Base-by-base conservation (phyloP, 352 stramenopile species). In the Proteromonas lacertae region DNA sequence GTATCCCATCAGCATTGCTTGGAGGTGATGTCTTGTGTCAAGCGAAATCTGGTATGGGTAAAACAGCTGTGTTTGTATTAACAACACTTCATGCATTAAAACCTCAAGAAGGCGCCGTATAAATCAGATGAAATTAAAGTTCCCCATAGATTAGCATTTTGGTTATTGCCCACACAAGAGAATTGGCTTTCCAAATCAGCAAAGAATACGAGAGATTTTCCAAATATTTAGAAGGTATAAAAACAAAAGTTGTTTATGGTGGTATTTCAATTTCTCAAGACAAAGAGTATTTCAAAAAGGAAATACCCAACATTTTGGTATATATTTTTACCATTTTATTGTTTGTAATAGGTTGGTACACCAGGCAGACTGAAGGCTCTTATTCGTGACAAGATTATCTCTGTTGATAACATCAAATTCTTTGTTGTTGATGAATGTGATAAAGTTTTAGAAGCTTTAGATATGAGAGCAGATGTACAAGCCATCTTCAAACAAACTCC, bases 381-480 rank as follows among this genome's bases (percentile, higher is more conserved):
- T 24, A 62, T 66, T 18, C 5, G 29, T 12, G 23, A 29, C 7
- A 92, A 93, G 60, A 78, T 65, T 33, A 56, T 98, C 40, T 92
- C 94, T 56, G 58, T 96, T 18, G 76, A 91, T 63, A 83, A 92
- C 52, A 68, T 97, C 43, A 94, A 97, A 59, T 79, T 95, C 60
- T 99, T 98, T 54, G 83, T 99, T 25, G 75, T 99, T 56, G 88
- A 99, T 54, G 88, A 99, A 59, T 97, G 84, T 61, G 88, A 99
- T 67, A 86, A 91, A 52, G 86, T 99, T 44, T 67, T 99, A 33
- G 83, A 94, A 43, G 77, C 74, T 18, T 70, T 96, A 40, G 65
- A 96, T 48, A 98, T 99, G 84, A 70, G 86, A 48, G 64, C 73
- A 29, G 80, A 97, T 56, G 71, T 99, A 25, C 84, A 98, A 61